Conservation (phyloP, 2,329 filamentous ascomycete genomes). For the Penicillium italicum region DNA sequence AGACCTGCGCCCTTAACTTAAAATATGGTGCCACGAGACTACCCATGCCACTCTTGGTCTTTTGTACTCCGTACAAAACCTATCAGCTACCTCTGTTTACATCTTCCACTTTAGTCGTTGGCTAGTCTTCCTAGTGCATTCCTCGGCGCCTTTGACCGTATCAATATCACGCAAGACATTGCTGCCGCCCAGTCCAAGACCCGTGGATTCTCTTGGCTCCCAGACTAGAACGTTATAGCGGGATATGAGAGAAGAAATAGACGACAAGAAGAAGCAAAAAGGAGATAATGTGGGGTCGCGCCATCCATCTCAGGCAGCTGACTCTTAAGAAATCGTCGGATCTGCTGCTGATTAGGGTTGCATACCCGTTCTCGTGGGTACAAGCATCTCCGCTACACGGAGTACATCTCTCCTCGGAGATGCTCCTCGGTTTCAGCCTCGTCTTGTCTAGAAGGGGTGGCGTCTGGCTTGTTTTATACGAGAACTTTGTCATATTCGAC, state of each 20-base stretch:
- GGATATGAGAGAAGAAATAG: background rate
- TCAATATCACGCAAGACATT: background rate
- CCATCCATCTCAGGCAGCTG: background rate
- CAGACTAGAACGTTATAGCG: background rate
- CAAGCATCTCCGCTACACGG: background rate
- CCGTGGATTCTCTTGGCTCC: background rate
- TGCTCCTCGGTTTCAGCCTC: background rate
- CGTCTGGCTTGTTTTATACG: background rate
- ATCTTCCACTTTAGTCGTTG: background rate
- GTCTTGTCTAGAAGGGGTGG: background rate
- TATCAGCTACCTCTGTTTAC: background rate
- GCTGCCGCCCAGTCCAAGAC: background rate
- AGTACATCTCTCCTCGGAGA: conserved; percentile 1
- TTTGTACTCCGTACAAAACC: too few relatives aligned
- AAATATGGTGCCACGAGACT: background rate
- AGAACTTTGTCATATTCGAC: background rate
- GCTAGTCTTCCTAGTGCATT: background rate
- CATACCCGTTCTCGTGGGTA: background rate
- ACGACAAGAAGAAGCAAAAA: background rate
- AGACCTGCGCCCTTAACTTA: background rate
- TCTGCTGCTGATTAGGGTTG: background rate
- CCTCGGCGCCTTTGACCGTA: background rate
- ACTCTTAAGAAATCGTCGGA: background rate
- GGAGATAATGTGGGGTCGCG: background rate
- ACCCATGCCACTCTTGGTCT: background rate